Conservation (phyloP, 2,329 filamentous ascomycete species). For the Ceratocystis variospora region DNA sequence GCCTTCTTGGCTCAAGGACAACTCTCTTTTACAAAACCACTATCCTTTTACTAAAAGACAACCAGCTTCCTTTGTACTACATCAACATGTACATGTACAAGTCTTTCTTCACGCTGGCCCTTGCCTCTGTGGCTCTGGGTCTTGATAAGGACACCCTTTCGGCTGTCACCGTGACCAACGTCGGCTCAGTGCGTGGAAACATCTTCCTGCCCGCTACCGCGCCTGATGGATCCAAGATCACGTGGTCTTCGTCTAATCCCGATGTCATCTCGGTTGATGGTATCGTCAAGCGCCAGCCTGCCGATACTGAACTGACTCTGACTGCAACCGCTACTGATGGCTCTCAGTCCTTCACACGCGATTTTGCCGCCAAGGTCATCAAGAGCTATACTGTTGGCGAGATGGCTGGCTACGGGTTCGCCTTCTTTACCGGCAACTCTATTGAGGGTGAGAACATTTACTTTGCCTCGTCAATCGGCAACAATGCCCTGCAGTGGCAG, state of each 20-base stretch:
- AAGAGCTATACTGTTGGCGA: conserved; percentile 25
- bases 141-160: conserved; percentile 20
- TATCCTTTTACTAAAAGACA: background rate
- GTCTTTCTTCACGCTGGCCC: conserved; percentile 10
- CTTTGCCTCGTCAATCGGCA: conserved; percentile 38
- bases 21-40: background rate
- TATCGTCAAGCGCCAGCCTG: conserved; percentile 26
- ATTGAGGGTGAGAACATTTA: conserved; percentile 38
- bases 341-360: conserved; percentile 21
- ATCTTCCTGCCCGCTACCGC: conserved; percentile 26
- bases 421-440: conserved; percentile 37
- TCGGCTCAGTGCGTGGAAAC: conserved; percentile 30
- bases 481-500: conserved; percentile 37
- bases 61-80: background rate
- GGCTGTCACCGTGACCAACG: conserved; percentile 25
- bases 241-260: conserved; percentile 28
- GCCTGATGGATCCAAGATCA: conserved; percentile 25
- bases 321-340: conserved; percentile 26
- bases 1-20: background rate
- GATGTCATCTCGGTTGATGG: conserved; percentile 27
- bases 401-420: conserved; percentile 36
- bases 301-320: conserved; percentile 25
- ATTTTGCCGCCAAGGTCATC: conserved; percentile 27
- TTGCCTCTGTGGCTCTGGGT: conserved; percentile 14
- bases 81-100: conserved; percentile 8